Conservation (phyloP, 176 grass and related monocot species). For the Chloris gayana region DNA sequence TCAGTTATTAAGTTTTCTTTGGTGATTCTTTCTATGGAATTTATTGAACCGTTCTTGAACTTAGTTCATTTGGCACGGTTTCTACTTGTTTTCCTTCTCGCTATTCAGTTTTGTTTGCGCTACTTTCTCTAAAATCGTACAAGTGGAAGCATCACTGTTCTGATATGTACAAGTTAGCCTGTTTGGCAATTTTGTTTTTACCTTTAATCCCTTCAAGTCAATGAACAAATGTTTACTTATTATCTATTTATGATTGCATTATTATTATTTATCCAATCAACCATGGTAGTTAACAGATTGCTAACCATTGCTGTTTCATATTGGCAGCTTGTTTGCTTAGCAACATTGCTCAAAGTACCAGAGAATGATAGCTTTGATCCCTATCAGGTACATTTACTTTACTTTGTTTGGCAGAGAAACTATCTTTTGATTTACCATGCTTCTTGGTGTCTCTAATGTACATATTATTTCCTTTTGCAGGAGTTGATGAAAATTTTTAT, state of each 20-base stretch:
- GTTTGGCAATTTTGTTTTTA: slow-evolving; percentile 14
- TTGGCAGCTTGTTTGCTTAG: slow-evolving; percentile 92
- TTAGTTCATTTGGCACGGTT: neutral
- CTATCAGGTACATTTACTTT: slow-evolving; percentile 71
- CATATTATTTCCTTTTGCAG: slow-evolving; percentile 46
- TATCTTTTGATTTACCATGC: slow-evolving; percentile 22
- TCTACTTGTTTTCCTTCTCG: neutral
- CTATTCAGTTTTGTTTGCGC: too few species aligned
- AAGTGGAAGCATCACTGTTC: neutral
- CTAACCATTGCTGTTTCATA: slow-evolving; percentile 40
- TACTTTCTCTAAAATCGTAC: neutral
- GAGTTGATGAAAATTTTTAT: slow-evolving; percentile 91
- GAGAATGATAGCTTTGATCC: slow-evolving; percentile 97
- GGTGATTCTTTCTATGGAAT: neutral
- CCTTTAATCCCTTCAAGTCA: neutral
- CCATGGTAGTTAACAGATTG: neutral
- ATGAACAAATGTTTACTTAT: neutral
- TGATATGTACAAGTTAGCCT: neutral
- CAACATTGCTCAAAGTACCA: slow-evolving; percentile 94
- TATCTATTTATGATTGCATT: neutral
- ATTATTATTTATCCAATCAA: slow-evolving; percentile 2
- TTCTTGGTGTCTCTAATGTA: slow-evolving; percentile 27
- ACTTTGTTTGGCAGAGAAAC: slow-evolving; percentile 3
- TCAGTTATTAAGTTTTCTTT: neutral
- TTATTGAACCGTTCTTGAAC: slow-evolving; percentile 3